phyloP scores from a whole-genome alignment of 176 grass and related monocot species.

The Triticum timopheevii region DNA sequence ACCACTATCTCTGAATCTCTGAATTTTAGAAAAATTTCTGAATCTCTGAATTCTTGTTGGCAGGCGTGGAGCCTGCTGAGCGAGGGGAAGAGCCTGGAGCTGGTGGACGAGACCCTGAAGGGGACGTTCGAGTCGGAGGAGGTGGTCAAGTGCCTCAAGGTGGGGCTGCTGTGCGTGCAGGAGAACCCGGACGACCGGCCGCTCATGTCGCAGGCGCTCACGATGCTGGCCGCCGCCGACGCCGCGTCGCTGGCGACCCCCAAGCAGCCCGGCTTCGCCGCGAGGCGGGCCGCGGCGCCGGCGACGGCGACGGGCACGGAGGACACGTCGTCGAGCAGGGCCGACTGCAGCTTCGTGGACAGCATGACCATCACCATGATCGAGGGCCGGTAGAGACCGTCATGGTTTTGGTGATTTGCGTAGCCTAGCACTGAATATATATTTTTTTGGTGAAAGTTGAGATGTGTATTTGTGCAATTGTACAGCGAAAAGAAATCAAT shows the following conservation, averaged over 20 bases:
- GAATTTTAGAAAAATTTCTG: neutral
- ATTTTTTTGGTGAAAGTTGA: neutral
- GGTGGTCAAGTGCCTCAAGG: constrained; percentile 45
- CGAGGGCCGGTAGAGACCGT: constrained; percentile 35
- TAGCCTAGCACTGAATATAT: neutral
- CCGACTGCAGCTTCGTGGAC: constrained; percentile 40
- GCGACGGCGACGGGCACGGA: neutral
- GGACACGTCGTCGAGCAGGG: constrained; percentile 44
- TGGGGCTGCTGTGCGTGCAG: constrained; percentile 62
- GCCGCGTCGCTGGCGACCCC: constrained; percentile 31
- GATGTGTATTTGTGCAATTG: neutral
- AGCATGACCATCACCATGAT: constrained; percentile 53
- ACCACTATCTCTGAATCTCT: neutral
- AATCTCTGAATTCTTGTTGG: neutral
- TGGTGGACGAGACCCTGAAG: constrained; percentile 44
- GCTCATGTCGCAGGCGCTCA: constrained; percentile 51
- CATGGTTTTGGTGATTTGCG: neutral
- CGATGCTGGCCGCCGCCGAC: constrained; percentile 48
- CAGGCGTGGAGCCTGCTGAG: constrained; percentile 52
- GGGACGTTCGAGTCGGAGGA: constrained; percentile 37
- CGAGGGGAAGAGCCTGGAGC: constrained; percentile 41
- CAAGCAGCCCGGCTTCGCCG: constrained; percentile 54
- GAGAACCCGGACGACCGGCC: constrained; percentile 55
- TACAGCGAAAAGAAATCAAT: neutral
- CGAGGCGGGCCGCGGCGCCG: neutral